Evolutionary conservation across 441 rosid genomes (phyloP).

Genomic region (Gossypium laxum): DNA sequence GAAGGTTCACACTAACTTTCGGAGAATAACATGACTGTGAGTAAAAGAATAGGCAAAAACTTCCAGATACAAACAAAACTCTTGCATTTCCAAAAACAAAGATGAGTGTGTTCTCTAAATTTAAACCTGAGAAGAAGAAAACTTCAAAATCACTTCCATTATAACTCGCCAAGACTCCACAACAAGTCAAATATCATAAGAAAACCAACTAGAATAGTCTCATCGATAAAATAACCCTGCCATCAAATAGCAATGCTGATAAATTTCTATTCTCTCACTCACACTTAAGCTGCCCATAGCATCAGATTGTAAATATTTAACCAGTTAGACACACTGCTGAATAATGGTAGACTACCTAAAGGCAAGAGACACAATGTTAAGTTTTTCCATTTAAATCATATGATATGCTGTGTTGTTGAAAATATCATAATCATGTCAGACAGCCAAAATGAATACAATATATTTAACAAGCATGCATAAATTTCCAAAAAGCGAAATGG

Average conservation of each 20-base stretch:
- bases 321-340: background rate
- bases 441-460: constrained; percentile 4
- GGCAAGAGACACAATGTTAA: background rate
- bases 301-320: background rate
- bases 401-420: background rate
- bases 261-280: background rate
- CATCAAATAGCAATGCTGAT: background rate
- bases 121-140: background rate
- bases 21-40: background rate
- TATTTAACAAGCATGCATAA: background rate
- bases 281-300: background rate
- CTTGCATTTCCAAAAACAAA: background rate
- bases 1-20: background rate
- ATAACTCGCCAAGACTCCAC: background rate
- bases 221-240: background rate
- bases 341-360: background rate
- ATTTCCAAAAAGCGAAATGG: background rate
- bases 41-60: background rate
- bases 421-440: background rate
- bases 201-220: constrained; percentile 5
- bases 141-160: background rate
- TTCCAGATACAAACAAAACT: background rate
- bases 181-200: background rate
- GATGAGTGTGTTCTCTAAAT: background rate
- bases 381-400: background rate